phyloP scores from a whole-genome alignment of 495 filamentous ascomycete species.

The Staphylotrichum tortipilum region DNA sequence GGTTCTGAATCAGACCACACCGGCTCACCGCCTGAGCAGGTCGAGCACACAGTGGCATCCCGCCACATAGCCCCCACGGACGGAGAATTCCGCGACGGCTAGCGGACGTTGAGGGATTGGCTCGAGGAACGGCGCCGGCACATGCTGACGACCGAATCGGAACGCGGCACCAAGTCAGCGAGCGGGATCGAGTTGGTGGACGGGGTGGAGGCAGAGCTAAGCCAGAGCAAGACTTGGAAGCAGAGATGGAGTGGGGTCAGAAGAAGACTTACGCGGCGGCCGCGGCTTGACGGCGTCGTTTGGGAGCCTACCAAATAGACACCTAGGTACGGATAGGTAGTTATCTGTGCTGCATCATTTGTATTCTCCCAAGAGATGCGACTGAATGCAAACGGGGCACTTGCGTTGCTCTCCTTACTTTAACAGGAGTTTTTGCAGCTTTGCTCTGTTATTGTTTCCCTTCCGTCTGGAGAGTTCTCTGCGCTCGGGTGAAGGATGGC shows the following conservation, averaged over 20 bases:
- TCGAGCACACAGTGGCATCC: not conserved
- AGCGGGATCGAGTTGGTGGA: not conserved
- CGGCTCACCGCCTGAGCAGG: not conserved
- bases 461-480: no score
- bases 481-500: no score
- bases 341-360: not conserved
- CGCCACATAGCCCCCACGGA: not conserved
- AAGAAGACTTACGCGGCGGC: not conserved
- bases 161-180: not conserved
- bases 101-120: not conserved
- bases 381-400: no score
- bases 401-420: no score
- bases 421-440: no score
- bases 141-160: not conserved
- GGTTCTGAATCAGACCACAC: not conserved
- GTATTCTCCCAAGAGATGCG: conserved; percentile 21
- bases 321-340: not conserved
- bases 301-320: not conserved
- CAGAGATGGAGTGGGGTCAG: not conserved
- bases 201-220: not conserved
- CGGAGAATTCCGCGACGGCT: not conserved
- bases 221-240: not conserved
- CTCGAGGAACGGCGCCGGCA: not conserved
- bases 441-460: no score
- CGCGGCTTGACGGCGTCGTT: not conserved